These are phyloP conservation scores for Pseudozyma tsukubaensis DNA, from an alignment of 1,284 basidiomycete species.

Conservation along the genomic window DNA sequence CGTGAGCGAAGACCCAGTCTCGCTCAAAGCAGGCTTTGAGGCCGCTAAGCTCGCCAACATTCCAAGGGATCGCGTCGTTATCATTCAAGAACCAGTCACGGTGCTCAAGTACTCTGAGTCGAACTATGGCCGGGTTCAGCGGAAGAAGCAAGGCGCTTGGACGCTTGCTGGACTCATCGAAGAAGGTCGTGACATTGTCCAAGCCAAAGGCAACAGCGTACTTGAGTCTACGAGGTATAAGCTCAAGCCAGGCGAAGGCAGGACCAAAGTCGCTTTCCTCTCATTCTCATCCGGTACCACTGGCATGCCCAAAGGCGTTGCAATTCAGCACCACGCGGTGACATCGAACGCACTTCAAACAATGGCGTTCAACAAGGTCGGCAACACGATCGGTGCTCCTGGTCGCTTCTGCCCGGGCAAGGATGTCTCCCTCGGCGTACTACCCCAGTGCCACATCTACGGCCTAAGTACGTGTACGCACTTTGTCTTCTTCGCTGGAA, in stretches of 20 bases:
- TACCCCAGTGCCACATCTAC: constrained; percentile 61
- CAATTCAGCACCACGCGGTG: constrained; percentile 63
- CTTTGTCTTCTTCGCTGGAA: constrained; percentile 61
- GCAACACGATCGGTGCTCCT: constrained; percentile 29
- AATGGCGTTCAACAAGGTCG: constrained; percentile 61
- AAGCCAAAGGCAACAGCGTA: constrained; percentile 70
- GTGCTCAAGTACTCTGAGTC: constrained; percentile 38
- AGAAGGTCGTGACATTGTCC: constrained; percentile 71
- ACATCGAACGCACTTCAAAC: constrained; percentile 63
- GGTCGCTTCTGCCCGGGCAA: constrained; percentile 53
- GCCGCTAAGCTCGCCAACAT: constrained; percentile 74
- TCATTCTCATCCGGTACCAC: constrained; percentile 70
- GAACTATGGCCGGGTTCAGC: constrained; percentile 48
- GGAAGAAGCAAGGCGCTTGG: constrained; percentile 54
- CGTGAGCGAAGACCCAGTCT: constrained; percentile 73
- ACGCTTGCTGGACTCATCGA: constrained; percentile 72
- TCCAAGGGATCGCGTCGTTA: constrained; percentile 69
- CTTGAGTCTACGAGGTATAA: constrained; percentile 68
- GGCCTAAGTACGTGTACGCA: constrained; percentile 63
- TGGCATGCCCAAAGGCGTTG: constrained; percentile 68
- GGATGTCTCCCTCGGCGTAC: constrained; percentile 54
- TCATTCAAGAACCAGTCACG: constrained; percentile 45
- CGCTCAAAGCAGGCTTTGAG: constrained; percentile 71
- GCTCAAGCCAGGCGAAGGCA: constrained; percentile 76
- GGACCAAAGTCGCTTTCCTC: constrained; percentile 70